Percentiles rank a stretch among this genome's conserved stretches.
phyloP scores from a whole-genome alignment of 805 yeast species.

The Torulaspora indica region DNA sequence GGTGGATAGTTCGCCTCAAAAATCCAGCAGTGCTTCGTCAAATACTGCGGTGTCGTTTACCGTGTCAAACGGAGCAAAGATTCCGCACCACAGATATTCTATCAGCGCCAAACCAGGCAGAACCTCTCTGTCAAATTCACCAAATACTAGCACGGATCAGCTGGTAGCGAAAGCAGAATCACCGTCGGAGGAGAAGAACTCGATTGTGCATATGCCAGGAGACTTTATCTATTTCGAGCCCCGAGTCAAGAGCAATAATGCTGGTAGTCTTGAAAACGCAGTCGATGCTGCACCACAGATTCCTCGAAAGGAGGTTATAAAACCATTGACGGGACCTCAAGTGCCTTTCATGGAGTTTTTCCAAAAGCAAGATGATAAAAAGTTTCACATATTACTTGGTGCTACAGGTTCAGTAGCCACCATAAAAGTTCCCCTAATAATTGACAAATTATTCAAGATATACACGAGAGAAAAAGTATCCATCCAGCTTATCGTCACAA shows the following conservation, averaged over 20 bases:
- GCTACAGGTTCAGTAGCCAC: slow-evolving; percentile 98
- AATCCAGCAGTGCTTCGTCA: slow-evolving; percentile 6
- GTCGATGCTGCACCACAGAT: slow-evolving; percentile 27
- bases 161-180: slow-evolving; percentile 6
- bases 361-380: slow-evolving; percentile 71
- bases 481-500: slow-evolving; percentile 80
- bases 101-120: slow-evolving; percentile 46
- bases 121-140: slow-evolving; percentile 16
- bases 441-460: slow-evolving; percentile 76
- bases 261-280: not conserved
- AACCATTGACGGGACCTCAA: slow-evolving; percentile 48
- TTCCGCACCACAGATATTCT: slow-evolving; percentile 49
- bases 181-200: slow-evolving; percentile 28
- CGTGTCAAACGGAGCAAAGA: slow-evolving; percentile 42
- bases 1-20: slow-evolving; percentile 10
- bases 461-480: slow-evolving; percentile 71
- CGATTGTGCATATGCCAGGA: slow-evolving; percentile 36
- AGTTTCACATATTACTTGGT: slow-evolving; percentile 81
- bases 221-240: slow-evolving; percentile 33
- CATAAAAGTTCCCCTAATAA: slow-evolving; percentile 83
- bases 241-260: slow-evolving; percentile 10
- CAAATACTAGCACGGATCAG: slow-evolving; percentile 13
- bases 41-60: slow-evolving; percentile 43
- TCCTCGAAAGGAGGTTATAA: slow-evolving; percentile 48
- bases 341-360: slow-evolving; percentile 72